Conservation (phyloP, 257 asterid genomes). For the Primulina tabacum region DNA sequence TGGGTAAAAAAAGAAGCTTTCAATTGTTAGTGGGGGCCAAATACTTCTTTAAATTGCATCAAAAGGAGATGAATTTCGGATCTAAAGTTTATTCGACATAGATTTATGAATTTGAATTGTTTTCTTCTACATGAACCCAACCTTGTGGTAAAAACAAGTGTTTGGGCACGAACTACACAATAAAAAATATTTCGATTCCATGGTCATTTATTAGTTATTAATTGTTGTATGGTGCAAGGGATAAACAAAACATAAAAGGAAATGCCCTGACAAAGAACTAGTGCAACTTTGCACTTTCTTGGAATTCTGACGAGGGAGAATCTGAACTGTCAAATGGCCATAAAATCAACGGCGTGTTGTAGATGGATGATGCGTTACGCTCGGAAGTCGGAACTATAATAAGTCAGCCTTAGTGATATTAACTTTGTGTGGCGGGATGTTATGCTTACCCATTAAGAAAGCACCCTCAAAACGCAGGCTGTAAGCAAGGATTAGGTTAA, state of each 20-base stretch:
- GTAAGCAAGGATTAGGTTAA: constrained; percentile 25
- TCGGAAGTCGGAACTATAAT: too few relatives aligned
- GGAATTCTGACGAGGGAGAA: constrained; percentile 23
- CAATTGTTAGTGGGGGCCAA: constrained; percentile 47
- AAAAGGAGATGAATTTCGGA: constrained; percentile 35
- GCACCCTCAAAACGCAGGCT: constrained; percentile 16
- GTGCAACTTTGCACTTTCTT: constrained; percentile 36
- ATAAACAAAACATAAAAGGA: constrained; percentile 30
- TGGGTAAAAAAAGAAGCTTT: constrained; percentile 42
- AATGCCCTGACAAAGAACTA: constrained; percentile 26
- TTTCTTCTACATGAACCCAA: background rate
- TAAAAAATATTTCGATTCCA: too few relatives aligned
- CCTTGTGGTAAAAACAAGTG: background rate
- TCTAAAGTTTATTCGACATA: constrained; percentile 33
- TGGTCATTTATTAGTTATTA: too few relatives aligned
- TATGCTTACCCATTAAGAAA: constrained; percentile 71
- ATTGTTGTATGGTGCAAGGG: constrained; percentile 14
- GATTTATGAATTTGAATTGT: constrained; percentile 39
- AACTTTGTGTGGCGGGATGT: constrained; percentile 24
- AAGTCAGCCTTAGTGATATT: background rate
- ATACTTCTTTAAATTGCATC: constrained; percentile 28
- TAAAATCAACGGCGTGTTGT: constrained; percentile 28
- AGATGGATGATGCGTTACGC: background rate
- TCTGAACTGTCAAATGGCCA: constrained; percentile 34
- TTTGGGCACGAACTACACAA: too few relatives aligned